Percentiles rank a stretch among this genome's conserved stretches.
Evolutionary conservation across 352 stramenopile genomes (phyloP).

Genomic region (Globisporangium radiosum): DNA sequence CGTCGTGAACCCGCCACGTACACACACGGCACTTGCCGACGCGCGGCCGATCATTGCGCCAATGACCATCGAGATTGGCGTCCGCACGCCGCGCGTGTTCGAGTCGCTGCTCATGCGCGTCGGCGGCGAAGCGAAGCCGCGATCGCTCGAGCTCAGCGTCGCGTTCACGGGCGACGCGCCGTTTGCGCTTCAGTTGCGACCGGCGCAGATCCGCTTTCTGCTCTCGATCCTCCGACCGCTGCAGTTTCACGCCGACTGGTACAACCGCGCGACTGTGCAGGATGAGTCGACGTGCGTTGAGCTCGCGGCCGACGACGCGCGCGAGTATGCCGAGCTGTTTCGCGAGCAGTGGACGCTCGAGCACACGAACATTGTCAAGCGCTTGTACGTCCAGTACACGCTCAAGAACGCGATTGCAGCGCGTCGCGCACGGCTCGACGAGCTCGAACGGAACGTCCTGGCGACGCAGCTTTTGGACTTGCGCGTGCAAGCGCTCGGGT

Average conservation of each 20-base stretch:
- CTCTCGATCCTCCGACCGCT: conserved; percentile 51
- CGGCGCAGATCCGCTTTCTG: conserved; percentile 53
- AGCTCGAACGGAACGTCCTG: conserved; percentile 53
- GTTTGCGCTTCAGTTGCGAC: conserved; percentile 50
- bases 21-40: conserved; percentile 18
- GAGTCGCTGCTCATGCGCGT: conserved; percentile 51
- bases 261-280: conserved; percentile 36
- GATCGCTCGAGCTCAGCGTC: conserved; percentile 48
- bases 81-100: conserved; percentile 63
- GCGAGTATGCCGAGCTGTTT: conserved; percentile 63
- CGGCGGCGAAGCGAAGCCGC: conserved; percentile 23
- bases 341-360: conserved; percentile 49
- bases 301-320: conserved; percentile 26
- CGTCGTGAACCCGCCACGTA: conserved; percentile 44
- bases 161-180: conserved; percentile 24
- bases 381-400: conserved; percentile 30
- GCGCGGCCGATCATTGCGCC: conserved; percentile 43
- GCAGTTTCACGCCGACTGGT: conserved; percentile 66
- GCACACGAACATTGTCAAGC: conserved; percentile 32
- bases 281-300: conserved; percentile 66
- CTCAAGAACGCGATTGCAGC: conserved; percentile 35
- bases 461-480: conserved; percentile 55
- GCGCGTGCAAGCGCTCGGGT: conserved; percentile 48
- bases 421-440: conserved; percentile 34
- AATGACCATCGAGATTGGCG: conserved; percentile 44